Evolutionary conservation across 2,329 filamentous ascomycete genomes (phyloP).

Genomic region (Coccinonectria pachysandricola): DNA sequence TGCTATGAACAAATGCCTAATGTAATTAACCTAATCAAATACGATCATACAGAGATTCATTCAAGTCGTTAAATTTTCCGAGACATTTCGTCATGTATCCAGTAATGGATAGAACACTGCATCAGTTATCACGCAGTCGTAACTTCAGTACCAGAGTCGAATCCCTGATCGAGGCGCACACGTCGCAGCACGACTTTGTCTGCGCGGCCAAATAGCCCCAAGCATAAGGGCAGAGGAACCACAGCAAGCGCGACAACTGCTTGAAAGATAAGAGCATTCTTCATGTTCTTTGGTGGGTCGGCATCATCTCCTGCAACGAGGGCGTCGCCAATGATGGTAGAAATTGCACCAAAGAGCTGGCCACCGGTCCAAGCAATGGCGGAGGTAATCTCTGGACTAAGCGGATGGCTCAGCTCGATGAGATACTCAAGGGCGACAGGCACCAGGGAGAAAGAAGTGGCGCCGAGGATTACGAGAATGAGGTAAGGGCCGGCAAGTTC

Average conservation of each 20-base stretch:
- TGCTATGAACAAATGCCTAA: no score
- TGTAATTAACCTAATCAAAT: no score
- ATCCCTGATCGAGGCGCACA: constrained; percentile 34
- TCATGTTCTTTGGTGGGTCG: constrained; percentile 61
- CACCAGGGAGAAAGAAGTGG: constrained; percentile 67
- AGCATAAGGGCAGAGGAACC: constrained; percentile 54
- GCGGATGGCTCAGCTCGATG: constrained; percentile 77
- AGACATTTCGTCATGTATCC: no score
- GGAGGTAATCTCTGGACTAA: constrained; percentile 74
- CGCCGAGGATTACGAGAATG: constrained; percentile 67
- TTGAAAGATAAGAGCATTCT: constrained; percentile 64
- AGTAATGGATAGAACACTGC: no score
- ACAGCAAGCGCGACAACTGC: constrained; percentile 57
- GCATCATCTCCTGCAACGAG: constrained; percentile 46
- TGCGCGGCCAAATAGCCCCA: constrained; percentile 59
- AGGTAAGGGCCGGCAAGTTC: constrained; percentile 61
- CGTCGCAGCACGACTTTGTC: constrained; percentile 42
- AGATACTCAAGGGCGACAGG: constrained; percentile 81
- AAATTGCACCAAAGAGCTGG: constrained; percentile 74
- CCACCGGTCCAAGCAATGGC: constrained; percentile 80
- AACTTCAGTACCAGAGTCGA: no score
- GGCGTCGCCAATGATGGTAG: constrained; percentile 74
- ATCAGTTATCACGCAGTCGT: no score
- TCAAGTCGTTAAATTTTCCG: no score
- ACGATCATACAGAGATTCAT: no score